Conservation (phyloP, 2,329 filamentous ascomycete genomes). For the Monosporascus sp. region DNA sequence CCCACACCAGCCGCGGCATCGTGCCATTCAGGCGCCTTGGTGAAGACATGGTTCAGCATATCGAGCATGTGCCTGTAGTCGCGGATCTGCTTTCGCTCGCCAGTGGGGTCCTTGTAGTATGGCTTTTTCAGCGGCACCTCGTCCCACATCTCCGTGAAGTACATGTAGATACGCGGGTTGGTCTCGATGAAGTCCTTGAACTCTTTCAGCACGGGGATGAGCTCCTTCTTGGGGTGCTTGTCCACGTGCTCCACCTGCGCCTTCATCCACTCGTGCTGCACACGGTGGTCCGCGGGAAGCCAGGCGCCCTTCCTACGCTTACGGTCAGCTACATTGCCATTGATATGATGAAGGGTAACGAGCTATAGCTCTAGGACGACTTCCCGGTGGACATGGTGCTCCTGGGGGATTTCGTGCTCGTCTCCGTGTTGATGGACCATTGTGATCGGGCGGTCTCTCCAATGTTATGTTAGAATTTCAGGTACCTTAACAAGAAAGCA, state of each 20-base stretch:
- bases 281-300: slow-evolving; percentile 58
- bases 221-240: slow-evolving; percentile 37
- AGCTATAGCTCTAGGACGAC: slow-evolving; percentile 6
- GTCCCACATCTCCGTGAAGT: slow-evolving; percentile 62
- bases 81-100: slow-evolving; percentile 52
- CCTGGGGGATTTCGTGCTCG: slow-evolving; percentile 44
- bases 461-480: too few species aligned
- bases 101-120: slow-evolving; percentile 58
- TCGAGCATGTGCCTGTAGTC: slow-evolving; percentile 63
- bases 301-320: slow-evolving; percentile 41
- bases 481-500: too few species aligned
- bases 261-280: slow-evolving; percentile 59
- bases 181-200: slow-evolving; percentile 62
- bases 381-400: slow-evolving; percentile 42
- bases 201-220: slow-evolving; percentile 57
- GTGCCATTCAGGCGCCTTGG: slow-evolving; percentile 47
- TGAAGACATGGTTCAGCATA: slow-evolving; percentile 57
- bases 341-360: not conserved
- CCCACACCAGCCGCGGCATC: slow-evolving; percentile 45
- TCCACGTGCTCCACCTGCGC: slow-evolving; percentile 52
- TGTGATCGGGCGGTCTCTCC: slow-evolving; percentile 9
- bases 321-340: not conserved
- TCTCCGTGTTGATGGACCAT: slow-evolving; percentile 49
- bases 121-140: slow-evolving; percentile 57
- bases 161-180: slow-evolving; percentile 60